Base-by-base conservation (phyloP, 1,284 basidiomycete genomes). In the Heterobasidion irregulare region DNA sequence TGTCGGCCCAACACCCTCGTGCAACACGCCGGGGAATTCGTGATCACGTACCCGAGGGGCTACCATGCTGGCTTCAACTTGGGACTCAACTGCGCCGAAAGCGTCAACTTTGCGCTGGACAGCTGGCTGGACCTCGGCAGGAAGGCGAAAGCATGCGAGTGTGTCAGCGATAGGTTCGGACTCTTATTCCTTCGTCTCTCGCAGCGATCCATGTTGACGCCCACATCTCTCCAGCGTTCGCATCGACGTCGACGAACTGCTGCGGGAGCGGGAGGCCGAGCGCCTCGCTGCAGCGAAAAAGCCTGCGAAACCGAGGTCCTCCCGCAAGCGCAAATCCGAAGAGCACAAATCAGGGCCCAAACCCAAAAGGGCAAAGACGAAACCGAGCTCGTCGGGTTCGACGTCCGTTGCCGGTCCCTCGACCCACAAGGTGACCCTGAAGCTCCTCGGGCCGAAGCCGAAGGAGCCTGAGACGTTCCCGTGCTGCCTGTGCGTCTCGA, bases 41-140 rank as follows among this genome's bases (percentile, higher is more conserved):
- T 99, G 43, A 89, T 99, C 62, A 99, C 96, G 0, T 99, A 86
- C 67, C 96, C 96, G 0, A 77, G 85, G 45, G 95, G 95, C 8
- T 98, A 98, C 69, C 95, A 98, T 67, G 92, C 94, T 0, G 96
- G 96, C 15, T 98, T 97, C 78, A 99, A 99, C 66, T 75, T 98
- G 43, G 97, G 96, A 13, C 86, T 97, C 68, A 99, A 99, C 67
- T 98, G 96, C 65, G 96, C 96, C 2, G 97, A 99, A 72, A 94
- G 90, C 61, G 93, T 98, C 64, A 99, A 99, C 69, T 99, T 99
- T 70, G 97, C 97, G 0, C 77, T 98, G 32, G 92, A 98, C 18
- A 91, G 87, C 57, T 99, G 96, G 96, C 72, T 98, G 8, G 92
- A 96, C 52, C 73, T 96, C 19, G 96, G 94, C 4, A 76, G 86